A percentile compares a stretch with the other conserved stretches of the same genome.
Evolutionary conservation across 352 stramenopile species (phyloP).

Genomic region (Phytophthora meadii): DNA sequence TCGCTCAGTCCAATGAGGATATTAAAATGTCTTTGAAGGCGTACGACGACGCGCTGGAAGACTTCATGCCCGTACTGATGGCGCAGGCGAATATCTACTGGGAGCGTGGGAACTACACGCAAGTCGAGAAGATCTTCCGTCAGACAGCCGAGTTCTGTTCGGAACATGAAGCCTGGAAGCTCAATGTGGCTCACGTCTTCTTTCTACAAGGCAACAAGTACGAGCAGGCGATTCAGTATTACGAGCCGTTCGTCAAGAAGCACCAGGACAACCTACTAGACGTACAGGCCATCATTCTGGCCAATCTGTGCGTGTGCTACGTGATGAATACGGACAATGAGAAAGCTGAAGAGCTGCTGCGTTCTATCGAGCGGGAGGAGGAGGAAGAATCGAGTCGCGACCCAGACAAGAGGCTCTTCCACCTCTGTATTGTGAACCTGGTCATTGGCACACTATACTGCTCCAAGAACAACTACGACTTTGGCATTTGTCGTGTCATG

Average conservation of each 20-base stretch:
- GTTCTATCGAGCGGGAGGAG: conserved; percentile 95
- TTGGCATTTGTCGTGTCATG: conserved; percentile 95
- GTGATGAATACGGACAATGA: conserved; percentile 98
- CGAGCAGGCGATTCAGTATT: conserved; percentile 93
- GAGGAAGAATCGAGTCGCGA: conserved; percentile 89
- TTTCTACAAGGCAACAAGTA: conserved; percentile 95
- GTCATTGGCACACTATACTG: conserved; percentile 98
- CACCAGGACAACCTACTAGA: conserved; percentile 92
- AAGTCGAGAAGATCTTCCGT: conserved; percentile 96
- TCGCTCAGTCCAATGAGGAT: conserved; percentile 92
- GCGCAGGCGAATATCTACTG: conserved; percentile 97
- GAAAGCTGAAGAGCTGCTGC: conserved; percentile 95
- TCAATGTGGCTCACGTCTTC: conserved; percentile 97
- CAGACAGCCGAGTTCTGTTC: conserved; percentile 96
- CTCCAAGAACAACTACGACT: conserved; percentile 98
- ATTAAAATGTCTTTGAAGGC: conserved; percentile 93
- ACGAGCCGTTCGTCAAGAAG: conserved; percentile 96
- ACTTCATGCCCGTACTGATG: conserved; percentile 97
- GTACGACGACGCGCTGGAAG: conserved; percentile 94
- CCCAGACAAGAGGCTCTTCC: conserved; percentile 91
- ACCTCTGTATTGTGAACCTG: conserved; percentile 98
- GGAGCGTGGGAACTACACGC: conserved; percentile 96
- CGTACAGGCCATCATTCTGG: conserved; percentile 96
- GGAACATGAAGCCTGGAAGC: conserved; percentile 95
- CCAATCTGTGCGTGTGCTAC: conserved; percentile 97